Conservation (phyloP, 2,329 filamentous ascomycete genomes). For the Zasmidium angulare region DNA sequence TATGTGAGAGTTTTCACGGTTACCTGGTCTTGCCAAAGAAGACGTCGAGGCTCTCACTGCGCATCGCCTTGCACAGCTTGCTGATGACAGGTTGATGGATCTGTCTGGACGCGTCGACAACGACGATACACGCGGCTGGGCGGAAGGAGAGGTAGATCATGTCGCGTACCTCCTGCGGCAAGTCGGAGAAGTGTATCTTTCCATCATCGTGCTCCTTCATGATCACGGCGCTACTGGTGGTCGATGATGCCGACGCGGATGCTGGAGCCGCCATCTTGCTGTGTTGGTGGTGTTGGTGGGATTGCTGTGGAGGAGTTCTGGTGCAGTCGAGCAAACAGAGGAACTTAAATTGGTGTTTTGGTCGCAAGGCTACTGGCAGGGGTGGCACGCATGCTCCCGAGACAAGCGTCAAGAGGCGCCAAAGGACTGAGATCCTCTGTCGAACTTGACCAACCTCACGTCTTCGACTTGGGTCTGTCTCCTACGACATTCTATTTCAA, state of each 20-base stretch:
- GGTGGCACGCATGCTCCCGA: too few relatives aligned
- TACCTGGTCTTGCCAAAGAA: conserved; percentile 21
- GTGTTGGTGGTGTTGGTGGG: too few relatives aligned
- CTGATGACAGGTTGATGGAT: conserved; percentile 15
- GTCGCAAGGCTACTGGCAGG: too few relatives aligned
- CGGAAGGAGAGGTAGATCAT: conserved; percentile 21
- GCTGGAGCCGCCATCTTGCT: too few relatives aligned
- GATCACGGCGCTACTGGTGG: not conserved
- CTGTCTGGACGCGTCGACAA: conserved; percentile 9
- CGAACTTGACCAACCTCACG: too few relatives aligned
- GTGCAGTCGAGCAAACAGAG: too few relatives aligned
- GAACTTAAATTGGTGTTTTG: too few relatives aligned
- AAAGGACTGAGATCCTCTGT: too few relatives aligned
- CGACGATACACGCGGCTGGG: conserved; percentile 15
- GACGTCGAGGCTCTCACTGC: conserved; percentile 21
- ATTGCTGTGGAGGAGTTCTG: too few relatives aligned
- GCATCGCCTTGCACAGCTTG: conserved; percentile 10
- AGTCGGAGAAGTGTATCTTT: conserved; percentile 18
- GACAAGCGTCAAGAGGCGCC: too few relatives aligned
- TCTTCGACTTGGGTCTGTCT: too few relatives aligned
- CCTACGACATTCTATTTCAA: too few relatives aligned
- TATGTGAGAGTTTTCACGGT: not conserved
- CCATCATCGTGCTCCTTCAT: not conserved
- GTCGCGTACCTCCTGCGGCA: conserved; percentile 23
- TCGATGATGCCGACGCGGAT: not conserved